Evolutionary conservation across 495 filamentous ascomycete genomes (phyloP), one percentile per base, ranked within the genome.

Genomic region (Penicillium cataractarum): DNA sequence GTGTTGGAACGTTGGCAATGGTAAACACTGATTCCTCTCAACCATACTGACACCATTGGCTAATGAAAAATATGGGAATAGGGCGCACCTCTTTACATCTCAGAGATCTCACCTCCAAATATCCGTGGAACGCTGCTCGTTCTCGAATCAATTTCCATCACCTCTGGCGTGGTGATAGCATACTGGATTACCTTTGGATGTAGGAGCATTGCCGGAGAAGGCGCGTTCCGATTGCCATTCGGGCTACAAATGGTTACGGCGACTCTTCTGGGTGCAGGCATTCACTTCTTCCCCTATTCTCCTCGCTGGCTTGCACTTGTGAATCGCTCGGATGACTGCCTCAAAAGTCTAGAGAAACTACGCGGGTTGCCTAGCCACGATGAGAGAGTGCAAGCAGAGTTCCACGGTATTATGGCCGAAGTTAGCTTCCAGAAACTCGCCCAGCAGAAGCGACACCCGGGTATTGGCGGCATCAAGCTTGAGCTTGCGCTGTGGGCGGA

Each of bases 201-300:
- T 2, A n/a, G 57, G 22, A 35, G 40, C 12, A 42, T 61, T 9
- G 24, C 50, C 2, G 42, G 57, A 19, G 32, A 57, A 15, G 80
- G 82, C 27, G 81, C 87, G 10, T 91, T 88, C 87, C 82, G 88
- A 1, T 66, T 84, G 6, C 87, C 87, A 0, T 84, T 86, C 53
- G 80, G 80, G 62, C 70, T 87, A 6, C 86, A 89, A 60, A 73
- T 86, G 31, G 69, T 80, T 19, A 84, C 87, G 0, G 85, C 86
- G 5, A 44, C 57, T 22, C 22, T 87, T 35, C 75, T 89, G 6
- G 81, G 84, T 22, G 63, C 76, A 29, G 88, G 88, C 44, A 89
- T 90, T 74, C 89, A 88, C 68, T 79, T 92, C 86, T 26, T 65
- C n/a, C 89, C 89, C 3, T 90, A 88, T 77, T 90, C 87, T 2